phyloP scores from a whole-genome alignment of 805 yeast genomes.

The Metschnikowia shivogae region DNA sequence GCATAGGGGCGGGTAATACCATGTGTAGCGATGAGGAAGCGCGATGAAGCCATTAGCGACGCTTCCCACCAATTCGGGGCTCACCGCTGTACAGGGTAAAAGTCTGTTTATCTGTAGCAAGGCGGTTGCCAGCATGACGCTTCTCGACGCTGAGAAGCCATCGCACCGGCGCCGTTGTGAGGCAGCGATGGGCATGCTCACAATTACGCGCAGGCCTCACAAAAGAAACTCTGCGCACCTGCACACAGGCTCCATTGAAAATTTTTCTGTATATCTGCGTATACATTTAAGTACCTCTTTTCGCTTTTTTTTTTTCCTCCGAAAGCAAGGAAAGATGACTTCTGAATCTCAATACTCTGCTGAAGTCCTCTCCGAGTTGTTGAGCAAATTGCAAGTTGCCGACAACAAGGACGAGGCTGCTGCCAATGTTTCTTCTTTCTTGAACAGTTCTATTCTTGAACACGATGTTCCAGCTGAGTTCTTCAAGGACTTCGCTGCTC shows the following conservation, averaged over 20 bases:
- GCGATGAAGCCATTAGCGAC: background rate
- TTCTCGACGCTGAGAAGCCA: background rate
- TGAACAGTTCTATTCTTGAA: constrained; percentile 96
- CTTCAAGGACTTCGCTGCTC: constrained; percentile 70
- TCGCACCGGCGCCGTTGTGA: background rate
- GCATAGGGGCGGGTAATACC: constrained; percentile 5
- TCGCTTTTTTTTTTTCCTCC: constrained; percentile 14
- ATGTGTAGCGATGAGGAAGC: constrained; percentile 1
- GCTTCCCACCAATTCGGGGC: background rate
- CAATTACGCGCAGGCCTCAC: constrained; percentile 10
- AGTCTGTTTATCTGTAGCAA: background rate
- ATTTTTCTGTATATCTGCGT: constrained; percentile 16
- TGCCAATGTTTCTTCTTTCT: constrained; percentile 82
- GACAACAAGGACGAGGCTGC: constrained; percentile 86
- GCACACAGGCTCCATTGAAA: constrained; percentile 14
- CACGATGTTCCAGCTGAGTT: constrained; percentile 94
- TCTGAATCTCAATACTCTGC: constrained; percentile 59
- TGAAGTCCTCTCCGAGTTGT: constrained; percentile 89
- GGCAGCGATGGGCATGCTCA: constrained; percentile 9
- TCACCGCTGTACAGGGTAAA: too few relatives aligned
- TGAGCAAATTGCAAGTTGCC: constrained; percentile 89
- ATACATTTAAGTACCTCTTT: constrained; percentile 12
- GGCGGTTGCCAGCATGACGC: background rate
- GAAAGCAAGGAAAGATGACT: constrained; percentile 38
- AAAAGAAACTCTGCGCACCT: constrained; percentile 14